Conservation (phyloP, 129 eudicot species). For the Calendula officinalis region DNA sequence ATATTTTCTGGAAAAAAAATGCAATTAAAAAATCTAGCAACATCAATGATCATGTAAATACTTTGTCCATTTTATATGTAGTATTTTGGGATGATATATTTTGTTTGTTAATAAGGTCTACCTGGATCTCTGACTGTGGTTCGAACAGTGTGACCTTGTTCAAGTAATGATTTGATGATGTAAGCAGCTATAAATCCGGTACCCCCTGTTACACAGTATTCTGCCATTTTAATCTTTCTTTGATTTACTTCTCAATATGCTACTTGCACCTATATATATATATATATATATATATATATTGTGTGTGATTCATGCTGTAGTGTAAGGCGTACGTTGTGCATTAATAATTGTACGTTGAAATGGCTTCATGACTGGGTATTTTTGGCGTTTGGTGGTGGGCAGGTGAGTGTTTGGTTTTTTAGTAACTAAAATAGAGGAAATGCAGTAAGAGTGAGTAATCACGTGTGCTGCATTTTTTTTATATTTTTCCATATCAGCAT, state of each 20-base stretch:
- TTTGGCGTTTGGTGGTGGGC: slow-evolving; percentile 3
- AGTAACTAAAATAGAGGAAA: not conserved
- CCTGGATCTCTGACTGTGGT: slow-evolving; percentile 90
- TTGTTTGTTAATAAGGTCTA: too few relatives aligned
- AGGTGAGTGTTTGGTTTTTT: slow-evolving; percentile 25
- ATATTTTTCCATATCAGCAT: not conserved
- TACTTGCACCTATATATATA: too few relatives aligned
- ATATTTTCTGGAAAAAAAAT: slow-evolving; percentile 44
- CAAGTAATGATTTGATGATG: slow-evolving; percentile 55
- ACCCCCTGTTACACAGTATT: slow-evolving; percentile 88
- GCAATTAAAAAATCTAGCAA: too few relatives aligned
- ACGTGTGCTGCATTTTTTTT: slow-evolving; percentile 1
- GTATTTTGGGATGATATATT: too few relatives aligned
- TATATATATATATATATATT: too few relatives aligned
- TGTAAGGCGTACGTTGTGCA: too few relatives aligned
- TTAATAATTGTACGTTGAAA: too few relatives aligned
- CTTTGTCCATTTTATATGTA: too few relatives aligned
- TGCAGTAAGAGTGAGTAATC: not conserved
- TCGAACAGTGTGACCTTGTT: slow-evolving; percentile 62
- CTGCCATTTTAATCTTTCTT: slow-evolving; percentile 43
- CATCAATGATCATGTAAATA: too few relatives aligned
- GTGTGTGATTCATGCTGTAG: too few relatives aligned
- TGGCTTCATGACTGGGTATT: not conserved
- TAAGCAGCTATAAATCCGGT: slow-evolving; percentile 88
- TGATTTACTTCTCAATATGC: not conserved